phyloP scores from a whole-genome alignment of 176 grass and related monocot genomes.

The Triticum dicoccoides region DNA sequence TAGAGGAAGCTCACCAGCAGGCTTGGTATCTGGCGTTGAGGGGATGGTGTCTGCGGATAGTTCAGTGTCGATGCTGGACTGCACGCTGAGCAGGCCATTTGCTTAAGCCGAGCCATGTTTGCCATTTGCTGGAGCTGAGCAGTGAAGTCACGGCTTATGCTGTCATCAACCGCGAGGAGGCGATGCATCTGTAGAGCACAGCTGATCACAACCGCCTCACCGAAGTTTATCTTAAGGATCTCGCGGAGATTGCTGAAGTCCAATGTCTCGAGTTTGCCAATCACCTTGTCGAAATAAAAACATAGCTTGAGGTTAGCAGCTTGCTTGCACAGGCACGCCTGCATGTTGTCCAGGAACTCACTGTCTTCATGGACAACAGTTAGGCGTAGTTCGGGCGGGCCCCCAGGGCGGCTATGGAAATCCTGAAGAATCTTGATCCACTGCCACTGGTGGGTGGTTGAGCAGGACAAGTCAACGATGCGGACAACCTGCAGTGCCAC shows the following conservation, averaged over 20 bases:
- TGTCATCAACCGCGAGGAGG: constrained; percentile 32
- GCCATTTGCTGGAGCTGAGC: constrained; percentile 34
- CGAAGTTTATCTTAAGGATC: constrained; percentile 29
- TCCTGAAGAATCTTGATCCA: constrained; percentile 44
- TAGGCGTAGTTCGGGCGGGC: constrained; percentile 33
- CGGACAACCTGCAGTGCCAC: constrained; percentile 35
- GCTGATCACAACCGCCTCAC: constrained; percentile 24
- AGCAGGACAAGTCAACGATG: constrained; percentile 48
- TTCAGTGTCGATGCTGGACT: constrained; percentile 31
- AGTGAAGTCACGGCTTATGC: not conserved
- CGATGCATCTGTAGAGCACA: constrained; percentile 30
- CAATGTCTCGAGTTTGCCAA: constrained; percentile 44
- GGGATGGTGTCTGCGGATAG: constrained; percentile 18
- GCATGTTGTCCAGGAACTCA: constrained; percentile 27
- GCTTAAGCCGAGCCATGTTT: not conserved
- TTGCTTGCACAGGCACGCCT: constrained; percentile 20
- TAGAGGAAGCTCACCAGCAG: constrained; percentile 24
- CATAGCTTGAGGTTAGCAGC: constrained; percentile 29
- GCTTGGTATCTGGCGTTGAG: constrained; percentile 9
- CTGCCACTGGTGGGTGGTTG: constrained; percentile 42
- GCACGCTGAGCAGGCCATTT: constrained; percentile 16
- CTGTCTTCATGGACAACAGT: constrained; percentile 39
- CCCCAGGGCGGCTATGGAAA: constrained; percentile 27
- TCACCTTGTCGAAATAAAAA: constrained; percentile 40
- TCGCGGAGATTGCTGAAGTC: constrained; percentile 38